Conservation (phyloP, 345 rosid species). For the Limnanthes douglasii region DNA sequence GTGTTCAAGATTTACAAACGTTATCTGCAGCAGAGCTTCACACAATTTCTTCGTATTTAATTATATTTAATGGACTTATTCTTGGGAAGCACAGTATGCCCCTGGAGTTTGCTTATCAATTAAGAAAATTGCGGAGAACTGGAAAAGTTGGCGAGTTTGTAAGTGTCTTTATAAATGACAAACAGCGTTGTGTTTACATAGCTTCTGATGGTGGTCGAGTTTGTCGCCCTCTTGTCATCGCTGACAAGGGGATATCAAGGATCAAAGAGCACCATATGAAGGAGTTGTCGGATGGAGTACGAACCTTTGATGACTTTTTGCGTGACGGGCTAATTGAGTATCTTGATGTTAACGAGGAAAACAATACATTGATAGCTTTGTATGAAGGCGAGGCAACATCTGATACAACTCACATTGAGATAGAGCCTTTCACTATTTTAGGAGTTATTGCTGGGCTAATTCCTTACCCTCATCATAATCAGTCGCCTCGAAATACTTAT, state of each 20-base stretch:
- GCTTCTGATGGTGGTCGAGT: conserved; percentile 99
- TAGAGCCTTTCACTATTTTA: conserved; percentile 92
- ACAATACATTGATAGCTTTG: conserved; percentile 88
- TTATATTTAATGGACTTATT: conserved; percentile 76
- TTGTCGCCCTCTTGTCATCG: conserved; percentile 95
- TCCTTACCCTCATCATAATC: conserved; percentile 97
- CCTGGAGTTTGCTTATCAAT: conserved; percentile 58
- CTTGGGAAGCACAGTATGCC: conserved; percentile 94
- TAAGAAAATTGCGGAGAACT: conserved; percentile 81
- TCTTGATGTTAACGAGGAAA: conserved; percentile 97
- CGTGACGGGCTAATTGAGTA: conserved; percentile 86
- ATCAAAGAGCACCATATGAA: conserved; percentile 84
- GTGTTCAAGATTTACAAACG: conserved; percentile 67
- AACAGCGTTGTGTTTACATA: conserved; percentile 78
- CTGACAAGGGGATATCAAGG: conserved; percentile 85
- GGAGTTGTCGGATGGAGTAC: conserved; percentile 83
- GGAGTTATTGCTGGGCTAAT: conserved; percentile 94
- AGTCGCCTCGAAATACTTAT: conserved; percentile 94
- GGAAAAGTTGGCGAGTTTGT: conserved; percentile 91
- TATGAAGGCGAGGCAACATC: conserved; percentile 66
- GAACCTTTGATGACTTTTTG: conserved; percentile 79
- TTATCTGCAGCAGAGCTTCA: conserved; percentile 92
- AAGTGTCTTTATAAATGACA: conserved; percentile 73
- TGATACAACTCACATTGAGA: conserved; percentile 85
- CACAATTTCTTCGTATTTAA: conserved; percentile 59